Evolutionary conservation across 495 filamentous ascomycete species (phyloP).

Genomic region (Penicillium silybi): DNA sequence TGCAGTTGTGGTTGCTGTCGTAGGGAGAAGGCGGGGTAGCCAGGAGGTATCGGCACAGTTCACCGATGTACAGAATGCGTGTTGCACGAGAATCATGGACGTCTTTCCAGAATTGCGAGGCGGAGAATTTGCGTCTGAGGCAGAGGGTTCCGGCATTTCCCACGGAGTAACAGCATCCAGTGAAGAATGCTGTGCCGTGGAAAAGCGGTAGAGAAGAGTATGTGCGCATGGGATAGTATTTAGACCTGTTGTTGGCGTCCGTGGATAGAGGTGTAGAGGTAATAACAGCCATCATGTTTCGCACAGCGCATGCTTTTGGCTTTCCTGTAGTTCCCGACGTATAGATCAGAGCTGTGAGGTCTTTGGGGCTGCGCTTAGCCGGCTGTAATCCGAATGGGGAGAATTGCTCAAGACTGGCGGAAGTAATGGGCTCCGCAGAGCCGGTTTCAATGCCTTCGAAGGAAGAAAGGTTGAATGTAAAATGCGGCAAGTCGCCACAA

Average conservation of each 20-base stretch:
- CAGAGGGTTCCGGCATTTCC: constrained; percentile 43
- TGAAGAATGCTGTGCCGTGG: constrained; percentile 73
- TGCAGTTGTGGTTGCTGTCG: constrained; percentile 70
- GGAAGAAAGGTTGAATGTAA: constrained; percentile 37
- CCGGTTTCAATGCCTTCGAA: constrained; percentile 54
- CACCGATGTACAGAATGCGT: constrained; percentile 89
- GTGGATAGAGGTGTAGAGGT: constrained; percentile 36
- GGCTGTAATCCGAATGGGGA: constrained; percentile 26
- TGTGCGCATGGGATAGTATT: constrained; percentile 59
- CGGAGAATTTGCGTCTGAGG: constrained; percentile 71
- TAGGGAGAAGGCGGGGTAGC: constrained; percentile 66
- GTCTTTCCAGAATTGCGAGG: constrained; percentile 81
- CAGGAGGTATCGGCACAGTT: constrained; percentile 87
- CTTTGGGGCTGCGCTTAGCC: constrained; percentile 39
- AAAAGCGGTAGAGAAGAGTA: constrained; percentile 94
- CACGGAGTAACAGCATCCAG: constrained; percentile 50
- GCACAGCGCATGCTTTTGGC: constrained; percentile 82
- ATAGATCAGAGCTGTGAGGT: constrained; percentile 71
- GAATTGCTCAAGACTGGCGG: constrained; percentile 38
- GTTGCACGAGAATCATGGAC: constrained; percentile 72
- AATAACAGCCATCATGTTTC: constrained; percentile 50
- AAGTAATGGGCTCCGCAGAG: constrained; percentile 43
- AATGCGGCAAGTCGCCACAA: constrained; percentile 34
- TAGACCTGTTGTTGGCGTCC: constrained; percentile 34
- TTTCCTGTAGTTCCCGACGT: constrained; percentile 88